Percentiles rank a stretch among this genome's conserved stretches.
These are phyloP conservation scores for Epichloe scottii DNA, from an alignment of 2,329 filamentous ascomycete species.

Conservation along the genomic window DNA sequence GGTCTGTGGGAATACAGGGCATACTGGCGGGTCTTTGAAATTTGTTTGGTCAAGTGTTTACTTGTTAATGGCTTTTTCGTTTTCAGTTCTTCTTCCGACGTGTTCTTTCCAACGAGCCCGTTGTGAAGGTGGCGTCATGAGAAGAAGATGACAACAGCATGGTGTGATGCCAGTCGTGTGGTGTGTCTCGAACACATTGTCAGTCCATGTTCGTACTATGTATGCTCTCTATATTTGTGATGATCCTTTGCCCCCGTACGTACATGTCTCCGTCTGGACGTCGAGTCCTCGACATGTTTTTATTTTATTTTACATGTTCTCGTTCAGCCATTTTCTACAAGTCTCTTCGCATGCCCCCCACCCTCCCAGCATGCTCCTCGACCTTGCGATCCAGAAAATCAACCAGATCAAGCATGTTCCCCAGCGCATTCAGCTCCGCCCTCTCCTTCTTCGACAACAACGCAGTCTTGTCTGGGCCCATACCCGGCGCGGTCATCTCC, in stretches of 20 bases:
- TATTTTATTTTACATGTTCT: not conserved
- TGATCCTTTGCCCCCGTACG: too few species aligned
- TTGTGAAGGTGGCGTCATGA: not conserved
- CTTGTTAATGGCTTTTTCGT: too few species aligned
- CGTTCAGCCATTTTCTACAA: slow-evolving; percentile 12
- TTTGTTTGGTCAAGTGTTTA: not conserved
- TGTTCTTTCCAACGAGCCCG: not conserved
- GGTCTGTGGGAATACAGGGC: slow-evolving; percentile 69
- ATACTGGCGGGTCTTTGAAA: slow-evolving; percentile 53
- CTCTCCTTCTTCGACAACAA: slow-evolving; percentile 47
- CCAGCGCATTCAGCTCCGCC: slow-evolving; percentile 32
- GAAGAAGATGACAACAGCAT: too few species aligned
- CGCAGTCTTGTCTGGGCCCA: slow-evolving; percentile 37
- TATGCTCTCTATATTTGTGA: too few species aligned
- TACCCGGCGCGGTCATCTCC: slow-evolving; percentile 52
- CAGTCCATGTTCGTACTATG: too few species aligned
- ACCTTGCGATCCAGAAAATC: slow-evolving; percentile 46
- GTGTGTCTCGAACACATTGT: too few species aligned
- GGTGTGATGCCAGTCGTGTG: too few species aligned
- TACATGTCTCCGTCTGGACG: too few species aligned
- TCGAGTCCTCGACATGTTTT: too few species aligned
- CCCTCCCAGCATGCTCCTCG: slow-evolving; percentile 20
- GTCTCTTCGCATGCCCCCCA: slow-evolving; percentile 19
- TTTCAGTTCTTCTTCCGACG: not conserved
- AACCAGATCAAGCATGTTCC: slow-evolving; percentile 43